These are phyloP conservation scores for Bimuria novae-zelandiae DNA, from an alignment of 2,329 filamentous ascomycete species.

Conservation along the genomic window DNA sequence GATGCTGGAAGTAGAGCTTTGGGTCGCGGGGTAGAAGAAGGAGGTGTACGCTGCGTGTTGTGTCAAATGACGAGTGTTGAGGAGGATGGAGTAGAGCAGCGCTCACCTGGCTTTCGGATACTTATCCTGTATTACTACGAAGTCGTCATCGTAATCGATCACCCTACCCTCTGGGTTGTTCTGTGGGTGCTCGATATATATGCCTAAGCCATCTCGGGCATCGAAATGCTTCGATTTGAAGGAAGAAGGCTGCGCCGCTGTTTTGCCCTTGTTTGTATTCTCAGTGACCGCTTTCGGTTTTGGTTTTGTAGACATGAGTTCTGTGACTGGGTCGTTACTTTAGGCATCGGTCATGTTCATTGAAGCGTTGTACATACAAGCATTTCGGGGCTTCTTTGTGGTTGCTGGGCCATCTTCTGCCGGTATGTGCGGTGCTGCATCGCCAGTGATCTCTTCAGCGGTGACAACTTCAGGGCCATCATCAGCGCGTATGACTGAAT, in stretches of 20 bases:
- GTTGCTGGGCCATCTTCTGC: conserved; percentile 4
- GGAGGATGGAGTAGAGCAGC: not conserved
- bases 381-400: conserved; percentile 41
- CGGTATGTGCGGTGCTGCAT: conserved; percentile 12
- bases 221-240: conserved; percentile 40
- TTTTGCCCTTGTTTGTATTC: conserved; percentile 8
- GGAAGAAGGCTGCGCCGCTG: conserved; percentile 12
- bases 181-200: conserved; percentile 68
- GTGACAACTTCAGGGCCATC: conserved; percentile 23
- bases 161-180: conserved; percentile 63
- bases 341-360: conserved; percentile 7
- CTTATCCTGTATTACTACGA: conserved; percentile 78
- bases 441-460: conserved; percentile 26
- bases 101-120: conserved; percentile 71
- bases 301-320: conserved; percentile 51
- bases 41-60: conserved; percentile 67
- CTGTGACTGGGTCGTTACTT: conserved; percentile 49
- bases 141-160: conserved; percentile 69
- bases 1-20: conserved; percentile 66
- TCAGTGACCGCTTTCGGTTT: conserved; percentile 26
- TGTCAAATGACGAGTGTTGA: not conserved
- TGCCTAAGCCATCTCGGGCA: conserved; percentile 64
- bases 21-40: conserved; percentile 81
- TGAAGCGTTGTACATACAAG: conserved; percentile 33
- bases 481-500: conserved; percentile 9